These are phyloP conservation scores for Nemophila menziesii DNA, from an alignment of 257 asterid species.

Conservation along the genomic window DNA sequence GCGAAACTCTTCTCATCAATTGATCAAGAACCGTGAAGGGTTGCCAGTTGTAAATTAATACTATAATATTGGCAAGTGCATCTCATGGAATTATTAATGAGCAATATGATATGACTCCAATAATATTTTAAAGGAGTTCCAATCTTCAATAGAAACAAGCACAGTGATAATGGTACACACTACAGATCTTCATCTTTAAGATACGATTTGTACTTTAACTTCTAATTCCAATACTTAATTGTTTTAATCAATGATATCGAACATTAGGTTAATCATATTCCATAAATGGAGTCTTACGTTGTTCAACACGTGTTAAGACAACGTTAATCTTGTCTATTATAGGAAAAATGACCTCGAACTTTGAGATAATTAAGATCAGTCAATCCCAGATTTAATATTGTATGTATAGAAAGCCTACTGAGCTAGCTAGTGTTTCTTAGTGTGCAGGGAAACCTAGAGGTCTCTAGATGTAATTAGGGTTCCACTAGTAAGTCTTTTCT, in stretches of 20 bases:
- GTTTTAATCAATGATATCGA: slow-evolving; percentile 17
- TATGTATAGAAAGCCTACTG: slow-evolving; percentile 3
- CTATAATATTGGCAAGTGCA: too few relatives aligned
- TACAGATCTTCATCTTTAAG: background rate
- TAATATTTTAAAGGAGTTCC: background rate
- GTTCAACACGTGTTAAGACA: slow-evolving; percentile 3
- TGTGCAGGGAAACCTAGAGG: background rate
- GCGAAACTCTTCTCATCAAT: too few relatives aligned
- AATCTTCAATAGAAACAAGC: background rate
- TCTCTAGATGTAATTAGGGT: background rate
- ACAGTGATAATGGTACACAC: background rate
- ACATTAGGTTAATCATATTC: background rate
- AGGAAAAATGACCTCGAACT: background rate
- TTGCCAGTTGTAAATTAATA: too few relatives aligned
- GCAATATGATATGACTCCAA: too few relatives aligned
- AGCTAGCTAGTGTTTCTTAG: background rate
- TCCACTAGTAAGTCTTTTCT: background rate
- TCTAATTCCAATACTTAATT: slow-evolving; percentile 24
- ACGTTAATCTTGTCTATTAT: background rate
- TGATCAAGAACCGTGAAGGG: too few relatives aligned
- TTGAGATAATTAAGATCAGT: background rate
- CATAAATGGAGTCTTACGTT: slow-evolving; percentile 1
- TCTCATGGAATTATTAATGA: too few relatives aligned
- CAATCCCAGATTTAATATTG: background rate
- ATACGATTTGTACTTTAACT: slow-evolving; percentile 22